A percentile compares a stretch with the other conserved stretches of the same genome.
Conservation (phyloP, 2,329 filamentous ascomycete genomes). For the Byssothecium circinans region DNA sequence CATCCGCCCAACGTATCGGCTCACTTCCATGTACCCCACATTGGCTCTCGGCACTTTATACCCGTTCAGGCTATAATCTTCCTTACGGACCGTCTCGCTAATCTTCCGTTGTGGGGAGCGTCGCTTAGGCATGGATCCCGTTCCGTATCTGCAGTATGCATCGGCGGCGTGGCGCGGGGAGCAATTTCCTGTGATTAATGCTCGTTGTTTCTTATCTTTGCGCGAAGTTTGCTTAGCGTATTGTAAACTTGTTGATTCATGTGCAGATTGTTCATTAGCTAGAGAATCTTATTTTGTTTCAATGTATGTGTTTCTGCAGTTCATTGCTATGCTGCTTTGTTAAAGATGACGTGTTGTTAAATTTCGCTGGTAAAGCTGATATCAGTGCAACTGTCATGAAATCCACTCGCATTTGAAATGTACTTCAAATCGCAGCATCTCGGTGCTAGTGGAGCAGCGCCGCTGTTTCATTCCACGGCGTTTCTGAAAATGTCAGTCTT, state of each 20-base stretch:
- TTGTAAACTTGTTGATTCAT: constrained; percentile 1
- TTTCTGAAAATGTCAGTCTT: too few species aligned
- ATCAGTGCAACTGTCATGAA: too few species aligned
- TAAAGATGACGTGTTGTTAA: too few species aligned
- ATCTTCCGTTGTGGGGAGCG: background rate
- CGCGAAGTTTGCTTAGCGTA: background rate
- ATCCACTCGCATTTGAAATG: too few species aligned
- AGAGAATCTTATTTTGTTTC: background rate
- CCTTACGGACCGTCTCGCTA: background rate
- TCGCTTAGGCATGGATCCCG: background rate
- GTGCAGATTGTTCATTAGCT: background rate
- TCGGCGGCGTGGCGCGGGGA: too few species aligned
- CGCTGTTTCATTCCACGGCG: too few species aligned
- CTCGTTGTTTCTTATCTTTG: background rate
- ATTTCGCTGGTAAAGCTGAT: too few species aligned
- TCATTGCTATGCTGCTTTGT: too few species aligned
- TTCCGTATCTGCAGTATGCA: background rate
- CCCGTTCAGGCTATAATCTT: background rate
- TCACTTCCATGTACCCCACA: constrained; percentile 1
- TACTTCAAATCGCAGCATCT: too few species aligned
- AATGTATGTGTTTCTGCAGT: too few species aligned
- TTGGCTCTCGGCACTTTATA: background rate
- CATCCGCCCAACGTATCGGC: background rate
- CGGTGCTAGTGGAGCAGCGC: too few species aligned
- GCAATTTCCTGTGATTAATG: background rate